These are phyloP conservation scores for Pseudocercospora fuligena DNA, from an alignment of 2,329 filamentous ascomycete genomes.

Conservation along the genomic window DNA sequence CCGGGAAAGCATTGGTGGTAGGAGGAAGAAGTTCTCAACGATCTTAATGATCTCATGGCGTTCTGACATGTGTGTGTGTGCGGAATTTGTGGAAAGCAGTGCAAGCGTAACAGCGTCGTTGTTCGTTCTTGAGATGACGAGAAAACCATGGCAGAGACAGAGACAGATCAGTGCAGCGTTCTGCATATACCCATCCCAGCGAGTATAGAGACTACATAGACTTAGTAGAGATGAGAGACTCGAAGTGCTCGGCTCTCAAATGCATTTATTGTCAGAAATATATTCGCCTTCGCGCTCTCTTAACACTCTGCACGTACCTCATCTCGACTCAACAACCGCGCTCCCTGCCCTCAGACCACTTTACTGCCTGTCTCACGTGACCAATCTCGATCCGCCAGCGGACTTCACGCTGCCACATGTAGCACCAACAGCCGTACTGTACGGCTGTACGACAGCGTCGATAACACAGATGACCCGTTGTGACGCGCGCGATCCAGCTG, in stretches of 20 bases:
- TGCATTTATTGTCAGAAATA: constrained; percentile 10
- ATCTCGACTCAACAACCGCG: too few relatives aligned
- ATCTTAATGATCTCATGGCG: constrained; percentile 27
- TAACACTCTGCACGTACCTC: too few relatives aligned
- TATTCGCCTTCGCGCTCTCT: too few relatives aligned
- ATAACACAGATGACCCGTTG: too few relatives aligned
- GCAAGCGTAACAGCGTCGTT: constrained; percentile 20
- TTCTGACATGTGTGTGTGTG: constrained; percentile 16
- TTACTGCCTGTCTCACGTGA: too few relatives aligned
- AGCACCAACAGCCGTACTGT: too few relatives aligned
- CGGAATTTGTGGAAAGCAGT: constrained; percentile 9
- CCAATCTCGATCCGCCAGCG: too few relatives aligned
- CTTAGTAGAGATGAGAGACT: constrained; percentile 26
- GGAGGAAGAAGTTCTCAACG: constrained; percentile 15
- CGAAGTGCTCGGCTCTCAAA: constrained; percentile 31
- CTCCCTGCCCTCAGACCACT: too few relatives aligned
- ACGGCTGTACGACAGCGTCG: too few relatives aligned
- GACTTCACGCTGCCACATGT: too few relatives aligned
- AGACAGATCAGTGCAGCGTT: constrained; percentile 10
- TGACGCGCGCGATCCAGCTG: too few relatives aligned
- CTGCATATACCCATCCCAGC: constrained; percentile 15
- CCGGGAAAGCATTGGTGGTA: constrained; percentile 13
- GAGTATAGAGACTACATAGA: constrained; percentile 24
- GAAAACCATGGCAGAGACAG: constrained; percentile 5
- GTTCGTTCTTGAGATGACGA: constrained; percentile 1